Evolutionary conservation across 2,329 filamentous ascomycete genomes (phyloP).

Genomic region (Cladosporium oxysporum): DNA sequence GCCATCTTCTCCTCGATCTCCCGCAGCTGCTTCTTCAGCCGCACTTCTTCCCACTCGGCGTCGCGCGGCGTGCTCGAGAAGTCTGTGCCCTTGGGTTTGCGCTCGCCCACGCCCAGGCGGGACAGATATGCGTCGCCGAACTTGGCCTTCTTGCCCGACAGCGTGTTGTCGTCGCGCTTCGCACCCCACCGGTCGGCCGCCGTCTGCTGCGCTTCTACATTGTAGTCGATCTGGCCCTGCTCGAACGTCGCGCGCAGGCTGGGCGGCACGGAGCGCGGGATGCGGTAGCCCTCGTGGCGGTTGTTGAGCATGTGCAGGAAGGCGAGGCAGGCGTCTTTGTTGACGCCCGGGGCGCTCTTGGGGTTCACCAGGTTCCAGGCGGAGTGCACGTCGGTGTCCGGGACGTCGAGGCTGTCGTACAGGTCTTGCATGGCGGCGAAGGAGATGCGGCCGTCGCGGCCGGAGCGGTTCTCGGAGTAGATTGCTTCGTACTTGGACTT

Average conservation of each 20-base stretch:
- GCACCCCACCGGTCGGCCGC: slow-evolving; percentile 76
- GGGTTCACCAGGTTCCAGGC: slow-evolving; percentile 99
- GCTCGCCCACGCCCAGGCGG: slow-evolving; percentile 74
- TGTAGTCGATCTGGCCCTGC: slow-evolving; percentile 94
- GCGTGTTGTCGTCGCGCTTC: slow-evolving; percentile 75
- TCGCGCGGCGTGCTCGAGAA: slow-evolving; percentile 83
- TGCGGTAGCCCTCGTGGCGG: slow-evolving; percentile 90
- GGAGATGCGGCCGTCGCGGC: slow-evolving; percentile 69
- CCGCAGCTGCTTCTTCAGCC: slow-evolving; percentile 85
- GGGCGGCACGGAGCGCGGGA: slow-evolving; percentile 86
- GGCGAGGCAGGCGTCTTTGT: slow-evolving; percentile 90
- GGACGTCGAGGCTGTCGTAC: slow-evolving; percentile 76
- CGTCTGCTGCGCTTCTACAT: slow-evolving; percentile 65
- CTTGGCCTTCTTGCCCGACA: slow-evolving; percentile 88
- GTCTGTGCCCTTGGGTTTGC: slow-evolving; percentile 83
- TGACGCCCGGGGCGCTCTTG: slow-evolving; percentile 76
- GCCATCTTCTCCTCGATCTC: slow-evolving; percentile 88
- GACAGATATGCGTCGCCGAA: slow-evolving; percentile 97
- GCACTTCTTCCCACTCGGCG: slow-evolving; percentile 94
- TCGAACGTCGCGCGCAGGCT: slow-evolving; percentile 92
- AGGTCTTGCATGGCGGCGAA: slow-evolving; percentile 79
- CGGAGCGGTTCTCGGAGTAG: slow-evolving; percentile 87
- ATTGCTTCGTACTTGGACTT: slow-evolving; percentile 96
- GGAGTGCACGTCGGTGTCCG: slow-evolving; percentile 77
- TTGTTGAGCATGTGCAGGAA: slow-evolving; percentile 97